Percentiles rank a stretch among this genome's conserved stretches.
These are phyloP conservation scores for Aureobasidium sp. DNA, from an alignment of 2,329 filamentous ascomycete species.

Conservation along the genomic window DNA sequence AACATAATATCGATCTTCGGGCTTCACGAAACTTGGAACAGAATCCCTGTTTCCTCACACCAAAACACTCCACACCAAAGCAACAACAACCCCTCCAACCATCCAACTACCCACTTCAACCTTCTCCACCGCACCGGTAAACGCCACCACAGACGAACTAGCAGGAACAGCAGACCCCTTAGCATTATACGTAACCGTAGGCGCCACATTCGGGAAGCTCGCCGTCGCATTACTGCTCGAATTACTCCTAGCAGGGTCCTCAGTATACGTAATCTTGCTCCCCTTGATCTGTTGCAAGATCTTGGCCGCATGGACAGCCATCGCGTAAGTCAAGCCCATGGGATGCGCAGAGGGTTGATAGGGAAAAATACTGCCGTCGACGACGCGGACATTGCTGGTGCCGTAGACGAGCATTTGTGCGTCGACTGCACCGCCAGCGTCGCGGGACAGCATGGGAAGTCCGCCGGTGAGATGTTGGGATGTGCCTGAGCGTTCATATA, in stretches of 20 bases:
- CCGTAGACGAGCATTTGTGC: conserved; percentile 29
- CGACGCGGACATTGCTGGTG: conserved; percentile 28
- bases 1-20: too few relatives aligned
- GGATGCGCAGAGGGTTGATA: conserved; percentile 31
- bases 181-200: background rate
- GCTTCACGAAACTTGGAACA: too few relatives aligned
- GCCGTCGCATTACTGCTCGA: background rate
- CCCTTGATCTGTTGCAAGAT: background rate
- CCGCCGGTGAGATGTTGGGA: conserved; percentile 9
- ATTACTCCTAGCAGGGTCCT: background rate
- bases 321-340: conserved; percentile 16
- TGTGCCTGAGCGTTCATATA: conserved; percentile 4
- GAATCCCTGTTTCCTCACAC: background rate
- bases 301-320: conserved; percentile 2
- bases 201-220: background rate
- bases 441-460: conserved; percentile 25
- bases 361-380: conserved; percentile 30
- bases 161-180: background rate
- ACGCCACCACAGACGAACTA: background rate
- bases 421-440: conserved; percentile 30
- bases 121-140: background rate
- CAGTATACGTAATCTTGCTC: background rate
- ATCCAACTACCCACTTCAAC: background rate
- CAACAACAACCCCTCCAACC: background rate
- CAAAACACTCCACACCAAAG: background rate